These are phyloP conservation scores for Pichia cabralensis DNA, from an alignment of 805 yeast species.

Conservation along the genomic window DNA sequence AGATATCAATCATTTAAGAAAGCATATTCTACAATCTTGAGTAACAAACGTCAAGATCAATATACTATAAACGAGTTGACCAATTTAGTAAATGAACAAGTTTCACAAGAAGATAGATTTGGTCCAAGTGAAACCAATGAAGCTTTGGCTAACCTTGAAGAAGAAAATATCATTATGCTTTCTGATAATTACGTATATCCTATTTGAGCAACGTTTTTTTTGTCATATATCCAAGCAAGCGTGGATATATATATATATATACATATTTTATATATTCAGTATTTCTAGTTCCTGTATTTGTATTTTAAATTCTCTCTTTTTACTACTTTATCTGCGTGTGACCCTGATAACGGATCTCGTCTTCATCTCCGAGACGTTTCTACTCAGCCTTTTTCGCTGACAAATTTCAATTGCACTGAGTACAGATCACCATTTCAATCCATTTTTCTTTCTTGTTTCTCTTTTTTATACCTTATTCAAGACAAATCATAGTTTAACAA, in stretches of 20 bases:
- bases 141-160: slow-evolving; percentile 34
- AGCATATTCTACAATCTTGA: slow-evolving; percentile 35
- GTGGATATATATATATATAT: not conserved
- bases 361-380: no score
- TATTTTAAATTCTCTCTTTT: no score
- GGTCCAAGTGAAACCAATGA: slow-evolving; percentile 33
- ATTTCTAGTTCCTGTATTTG: slow-evolving; percentile 1
- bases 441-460: not conserved
- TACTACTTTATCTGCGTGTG: no score
- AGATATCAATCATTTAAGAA: slow-evolving; percentile 39
- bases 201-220: no score
- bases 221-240: no score
- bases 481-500: no score
- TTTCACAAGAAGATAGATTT: slow-evolving; percentile 38
- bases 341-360: no score
- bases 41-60: slow-evolving; percentile 29
- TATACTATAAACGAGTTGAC: slow-evolving; percentile 19
- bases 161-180: slow-evolving; percentile 36
- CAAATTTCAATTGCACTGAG: no score
- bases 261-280: not conserved
- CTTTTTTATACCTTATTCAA: not conserved
- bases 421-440: no score
- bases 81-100: slow-evolving; percentile 16
- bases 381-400: no score
- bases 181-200: slow-evolving; percentile 41